Evolutionary conservation across 2,329 filamentous ascomycete species (phyloP).

Genomic region (Ampelomyces quisqualis): DNA sequence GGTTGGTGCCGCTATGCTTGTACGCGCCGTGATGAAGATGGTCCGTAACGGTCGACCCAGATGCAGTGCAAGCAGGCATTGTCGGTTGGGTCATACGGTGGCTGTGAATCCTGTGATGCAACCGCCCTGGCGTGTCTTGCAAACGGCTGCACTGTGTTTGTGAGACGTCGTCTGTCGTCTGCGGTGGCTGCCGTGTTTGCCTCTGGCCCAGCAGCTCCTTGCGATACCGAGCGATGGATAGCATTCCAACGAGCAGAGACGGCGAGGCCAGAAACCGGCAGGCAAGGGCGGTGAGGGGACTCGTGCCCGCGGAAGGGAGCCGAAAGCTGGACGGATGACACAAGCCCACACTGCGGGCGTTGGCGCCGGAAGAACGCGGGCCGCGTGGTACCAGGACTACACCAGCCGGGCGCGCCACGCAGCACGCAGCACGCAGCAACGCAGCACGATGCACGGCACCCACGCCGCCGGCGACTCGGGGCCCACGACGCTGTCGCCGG

Average conservation of each 20-base stretch:
- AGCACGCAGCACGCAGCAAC: not conserved
- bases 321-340: conserved; percentile 41
- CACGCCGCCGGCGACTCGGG: conserved; percentile 1
- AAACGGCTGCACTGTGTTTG: conserved; percentile 28
- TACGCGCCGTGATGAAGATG: conserved; percentile 27
- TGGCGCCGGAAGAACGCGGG: conserved; percentile 20
- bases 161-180: too few relatives aligned
- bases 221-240: conserved; percentile 25
- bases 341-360: conserved; percentile 20
- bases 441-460: conserved; percentile 2
- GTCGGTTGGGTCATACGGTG: conserved; percentile 16
- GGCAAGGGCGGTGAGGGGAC: conserved; percentile 41
- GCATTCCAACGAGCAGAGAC: conserved; percentile 39
- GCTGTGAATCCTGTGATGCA: conserved; percentile 24
- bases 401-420: conserved; percentile 9
- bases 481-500: conserved; percentile 5
- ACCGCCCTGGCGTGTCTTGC: conserved; percentile 18
- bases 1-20: conserved; percentile 18
- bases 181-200: conserved; percentile 37
- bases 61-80: conserved; percentile 20
- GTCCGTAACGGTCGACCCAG: conserved; percentile 25
- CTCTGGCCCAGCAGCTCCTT: conserved; percentile 25
- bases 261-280: conserved; percentile 23
- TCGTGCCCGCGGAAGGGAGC: conserved; percentile 30
- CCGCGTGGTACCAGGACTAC: conserved; percentile 19